Conservation (phyloP, 768 basidiomycete species). For the Clitopilus passeckerianus region DNA sequence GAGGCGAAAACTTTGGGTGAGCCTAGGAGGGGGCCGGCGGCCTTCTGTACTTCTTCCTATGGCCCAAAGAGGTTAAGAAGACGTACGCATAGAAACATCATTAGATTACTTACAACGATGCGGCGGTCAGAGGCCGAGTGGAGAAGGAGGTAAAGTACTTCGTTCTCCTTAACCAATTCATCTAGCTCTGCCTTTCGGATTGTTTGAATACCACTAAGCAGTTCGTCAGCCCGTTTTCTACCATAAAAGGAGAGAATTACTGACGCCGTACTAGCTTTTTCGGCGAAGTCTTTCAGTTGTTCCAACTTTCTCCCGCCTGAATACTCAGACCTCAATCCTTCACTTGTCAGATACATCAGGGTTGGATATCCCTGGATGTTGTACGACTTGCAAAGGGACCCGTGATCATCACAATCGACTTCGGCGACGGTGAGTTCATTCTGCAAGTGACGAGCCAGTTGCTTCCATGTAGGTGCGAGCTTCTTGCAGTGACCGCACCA, state of each 20-base stretch:
- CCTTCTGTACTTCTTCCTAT: conserved; percentile 30
- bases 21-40: conserved; percentile 39
- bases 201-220: conserved; percentile 21
- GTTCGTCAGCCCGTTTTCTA: neutral
- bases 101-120: conserved; percentile 23
- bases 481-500: conserved; percentile 99
- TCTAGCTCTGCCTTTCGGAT: conserved; percentile 39
- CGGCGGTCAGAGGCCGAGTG: conserved; percentile 37
- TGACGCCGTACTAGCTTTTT: conserved; percentile 70
- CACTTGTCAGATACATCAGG: conserved; percentile 59
- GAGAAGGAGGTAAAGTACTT: conserved; percentile 50
- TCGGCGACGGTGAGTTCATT: conserved; percentile 74
- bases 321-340: conserved; percentile 67
- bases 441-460: conserved; percentile 69
- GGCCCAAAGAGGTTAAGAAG: conserved; percentile 1
- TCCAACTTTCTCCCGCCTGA: conserved; percentile 66
- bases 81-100: neutral
- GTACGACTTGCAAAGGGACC: conserved; percentile 58
- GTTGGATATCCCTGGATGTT: conserved; percentile 82
- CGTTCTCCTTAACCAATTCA: conserved; percentile 22
- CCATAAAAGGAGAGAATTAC: conserved; percentile 19
- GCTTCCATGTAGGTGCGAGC: conserved; percentile 76
- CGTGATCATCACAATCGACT: conserved; percentile 83
- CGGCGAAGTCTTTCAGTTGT: conserved; percentile 66
- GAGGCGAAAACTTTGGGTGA: conserved; percentile 40